These are phyloP conservation scores for Alternaria sp. DNA, from an alignment of 2,329 filamentous ascomycete genomes.

Conservation along the genomic window DNA sequence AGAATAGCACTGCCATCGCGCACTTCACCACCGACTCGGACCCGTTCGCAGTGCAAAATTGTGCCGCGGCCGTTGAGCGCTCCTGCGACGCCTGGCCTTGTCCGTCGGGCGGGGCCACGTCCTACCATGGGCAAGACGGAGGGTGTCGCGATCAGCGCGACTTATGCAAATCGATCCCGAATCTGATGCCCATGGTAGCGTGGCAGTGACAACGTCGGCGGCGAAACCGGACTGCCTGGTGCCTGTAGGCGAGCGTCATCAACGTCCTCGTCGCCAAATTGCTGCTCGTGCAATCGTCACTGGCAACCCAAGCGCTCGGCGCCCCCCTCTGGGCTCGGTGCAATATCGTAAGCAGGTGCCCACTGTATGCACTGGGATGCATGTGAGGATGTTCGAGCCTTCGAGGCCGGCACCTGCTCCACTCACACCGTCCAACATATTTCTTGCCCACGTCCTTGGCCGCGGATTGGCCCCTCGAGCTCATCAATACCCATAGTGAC, in stretches of 20 bases:
- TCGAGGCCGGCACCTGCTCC: conserved; percentile 18
- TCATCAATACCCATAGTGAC: conserved; percentile 1
- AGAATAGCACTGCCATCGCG: conserved; percentile 4
- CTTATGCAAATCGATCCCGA: conserved; percentile 21
- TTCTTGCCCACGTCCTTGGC: conserved; percentile 10
- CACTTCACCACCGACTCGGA: conserved; percentile 9
- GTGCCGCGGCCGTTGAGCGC: conserved; percentile 30
- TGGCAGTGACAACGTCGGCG: conserved; percentile 23
- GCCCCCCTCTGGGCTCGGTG: conserved; percentile 20
- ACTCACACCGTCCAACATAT: conserved; percentile 17
- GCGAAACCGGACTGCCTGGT: conserved; percentile 13
- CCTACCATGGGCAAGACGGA: conserved; percentile 18
- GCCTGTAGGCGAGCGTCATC: conserved; percentile 24
- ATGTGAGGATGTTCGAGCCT: conserved; percentile 20
- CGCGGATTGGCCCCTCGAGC: conserved; percentile 3
- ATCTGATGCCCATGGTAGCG: conserved; percentile 20
- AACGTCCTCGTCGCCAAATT: conserved; percentile 10
- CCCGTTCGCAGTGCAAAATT: conserved; percentile 26
- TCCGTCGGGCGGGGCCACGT: conserved; percentile 12
- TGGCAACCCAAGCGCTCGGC: conserved; percentile 26
- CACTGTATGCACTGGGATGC: too few species aligned
- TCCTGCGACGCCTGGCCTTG: conserved; percentile 21
- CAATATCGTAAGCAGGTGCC: conserved; percentile 27
- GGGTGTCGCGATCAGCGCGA: conserved; percentile 19
- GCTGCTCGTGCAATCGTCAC: conserved; percentile 29